Evolutionary conservation across 2,329 filamentous ascomycete genomes (phyloP).

Genomic region (Epichloe sibirici): DNA sequence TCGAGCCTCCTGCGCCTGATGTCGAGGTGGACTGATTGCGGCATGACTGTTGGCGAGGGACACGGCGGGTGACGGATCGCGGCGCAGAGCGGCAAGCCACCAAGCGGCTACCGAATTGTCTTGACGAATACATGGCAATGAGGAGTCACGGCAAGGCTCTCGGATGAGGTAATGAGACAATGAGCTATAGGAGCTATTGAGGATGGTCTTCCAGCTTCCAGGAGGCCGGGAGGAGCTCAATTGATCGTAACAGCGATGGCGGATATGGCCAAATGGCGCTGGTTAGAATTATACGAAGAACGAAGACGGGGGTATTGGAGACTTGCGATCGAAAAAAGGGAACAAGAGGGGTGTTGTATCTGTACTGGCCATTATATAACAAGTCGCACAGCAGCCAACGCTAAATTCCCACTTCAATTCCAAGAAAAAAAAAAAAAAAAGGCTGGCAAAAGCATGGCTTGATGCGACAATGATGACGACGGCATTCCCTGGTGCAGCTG

Average conservation of each 20-base stretch:
- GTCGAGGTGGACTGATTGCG: slow-evolving; percentile 31
- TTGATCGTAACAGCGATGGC: background rate
- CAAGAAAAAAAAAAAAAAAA: too few species aligned
- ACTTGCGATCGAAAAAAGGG: too few species aligned
- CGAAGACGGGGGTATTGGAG: too few species aligned
- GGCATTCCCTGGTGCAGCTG: background rate
- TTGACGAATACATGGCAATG: slow-evolving; percentile 18
- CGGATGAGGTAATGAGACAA: background rate
- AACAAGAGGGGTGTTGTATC: too few species aligned
- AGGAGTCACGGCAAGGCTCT: too few species aligned
- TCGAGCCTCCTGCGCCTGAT: slow-evolving; percentile 10
- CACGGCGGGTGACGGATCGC: slow-evolving; percentile 13
- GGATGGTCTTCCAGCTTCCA: too few species aligned
- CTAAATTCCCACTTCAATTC: background rate
- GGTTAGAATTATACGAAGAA: too few species aligned
- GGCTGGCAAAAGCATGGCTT: background rate
- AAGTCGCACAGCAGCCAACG: background rate
- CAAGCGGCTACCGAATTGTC: slow-evolving; percentile 15
- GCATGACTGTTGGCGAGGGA: slow-evolving; percentile 12
- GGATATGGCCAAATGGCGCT: background rate
- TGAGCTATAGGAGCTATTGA: too few species aligned
- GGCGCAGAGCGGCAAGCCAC: slow-evolving; percentile 14
- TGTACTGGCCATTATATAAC: too few species aligned
- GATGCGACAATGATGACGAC: slow-evolving; percentile 3
- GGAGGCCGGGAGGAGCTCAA: background rate